These are phyloP conservation scores for Daedaleopsis nitida DNA, from an alignment of 768 basidiomycete species.

Conservation along the genomic window DNA sequence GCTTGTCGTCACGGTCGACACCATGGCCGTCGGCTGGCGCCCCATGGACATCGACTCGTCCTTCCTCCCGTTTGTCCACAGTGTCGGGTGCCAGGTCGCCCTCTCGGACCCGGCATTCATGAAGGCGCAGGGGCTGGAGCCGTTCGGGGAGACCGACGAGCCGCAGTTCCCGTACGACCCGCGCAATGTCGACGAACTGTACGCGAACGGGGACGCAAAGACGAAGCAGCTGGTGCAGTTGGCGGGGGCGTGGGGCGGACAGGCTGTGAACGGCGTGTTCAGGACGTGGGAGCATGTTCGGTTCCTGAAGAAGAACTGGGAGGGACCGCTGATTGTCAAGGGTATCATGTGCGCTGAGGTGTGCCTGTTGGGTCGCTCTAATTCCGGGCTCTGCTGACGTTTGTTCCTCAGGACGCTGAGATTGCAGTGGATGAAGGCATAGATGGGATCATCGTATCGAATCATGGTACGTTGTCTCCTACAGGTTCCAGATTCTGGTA, in stretches of 20 bases:
- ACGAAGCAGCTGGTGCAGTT: constrained; percentile 43
- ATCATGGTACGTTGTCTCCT: constrained; percentile 56
- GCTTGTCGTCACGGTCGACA: constrained; percentile 81
- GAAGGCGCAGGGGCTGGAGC: constrained; percentile 51
- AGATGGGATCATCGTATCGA: constrained; percentile 79
- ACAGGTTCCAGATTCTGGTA: background rate
- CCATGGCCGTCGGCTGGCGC: constrained; percentile 73
- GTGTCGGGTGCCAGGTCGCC: constrained; percentile 67
- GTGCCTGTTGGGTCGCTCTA: constrained; percentile 16
- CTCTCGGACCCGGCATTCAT: constrained; percentile 80
- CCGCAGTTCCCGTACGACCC: constrained; percentile 63
- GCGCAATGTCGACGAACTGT: constrained; percentile 42
- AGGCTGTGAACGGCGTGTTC: constrained; percentile 63
- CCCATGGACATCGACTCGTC: constrained; percentile 69
- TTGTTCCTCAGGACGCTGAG: constrained; percentile 55
- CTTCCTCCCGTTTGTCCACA: constrained; percentile 69
- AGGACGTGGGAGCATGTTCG: constrained; percentile 72
- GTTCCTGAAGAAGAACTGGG: constrained; percentile 73
- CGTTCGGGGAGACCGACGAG: constrained; percentile 40
- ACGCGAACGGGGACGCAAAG: constrained; percentile 49
- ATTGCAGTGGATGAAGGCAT: constrained; percentile 63
- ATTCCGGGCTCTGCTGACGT: background rate
- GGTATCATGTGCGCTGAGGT: constrained; percentile 71
- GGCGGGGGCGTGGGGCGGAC: constrained; percentile 63
- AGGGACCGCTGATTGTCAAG: constrained; percentile 76